These are phyloP conservation scores for Talaromyces wortmannii DNA, from an alignment of 495 filamentous ascomycete species.

Conservation along the genomic window DNA sequence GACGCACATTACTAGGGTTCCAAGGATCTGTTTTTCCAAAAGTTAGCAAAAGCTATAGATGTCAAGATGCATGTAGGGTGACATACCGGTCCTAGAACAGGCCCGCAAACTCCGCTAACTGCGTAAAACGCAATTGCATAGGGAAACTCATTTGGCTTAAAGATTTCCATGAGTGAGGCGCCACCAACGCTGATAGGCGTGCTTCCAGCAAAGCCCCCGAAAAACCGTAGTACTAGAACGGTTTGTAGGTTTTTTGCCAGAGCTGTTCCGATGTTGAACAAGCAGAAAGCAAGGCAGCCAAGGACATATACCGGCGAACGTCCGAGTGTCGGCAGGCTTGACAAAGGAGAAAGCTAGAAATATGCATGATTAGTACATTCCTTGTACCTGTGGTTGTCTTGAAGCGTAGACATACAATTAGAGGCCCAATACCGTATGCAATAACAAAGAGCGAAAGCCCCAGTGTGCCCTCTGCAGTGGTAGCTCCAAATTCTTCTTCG, in stretches of 20 bases:
- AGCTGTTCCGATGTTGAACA: conserved; percentile 37
- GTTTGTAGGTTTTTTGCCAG: conserved; percentile 35
- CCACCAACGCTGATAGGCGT: conserved; percentile 30
- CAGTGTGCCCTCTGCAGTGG: conserved; percentile 32
- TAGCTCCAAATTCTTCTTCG: conserved; percentile 28
- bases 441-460: conserved; percentile 40
- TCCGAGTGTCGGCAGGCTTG: conserved; percentile 34
- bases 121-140: conserved; percentile 10
- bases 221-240: conserved; percentile 38
- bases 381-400: background rate
- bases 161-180: conserved; percentile 5
- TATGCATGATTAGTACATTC: background rate
- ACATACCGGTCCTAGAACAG: conserved; percentile 10
- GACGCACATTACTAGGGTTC: background rate
- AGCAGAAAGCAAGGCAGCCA: conserved; percentile 36
- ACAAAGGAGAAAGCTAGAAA: conserved; percentile 28
- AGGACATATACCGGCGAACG: conserved; percentile 34
- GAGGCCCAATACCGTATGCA: conserved; percentile 31
- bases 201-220: conserved; percentile 39
- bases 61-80: background rate
- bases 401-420: conserved; percentile 14
- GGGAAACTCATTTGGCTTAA: conserved; percentile 2
- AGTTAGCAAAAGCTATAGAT: background rate
- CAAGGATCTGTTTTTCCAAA: background rate
- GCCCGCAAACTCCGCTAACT: conserved; percentile 10